Evolutionary conservation across 2,329 filamentous ascomycete species (phyloP).

Genomic region (Aureobasidium sp.): DNA sequence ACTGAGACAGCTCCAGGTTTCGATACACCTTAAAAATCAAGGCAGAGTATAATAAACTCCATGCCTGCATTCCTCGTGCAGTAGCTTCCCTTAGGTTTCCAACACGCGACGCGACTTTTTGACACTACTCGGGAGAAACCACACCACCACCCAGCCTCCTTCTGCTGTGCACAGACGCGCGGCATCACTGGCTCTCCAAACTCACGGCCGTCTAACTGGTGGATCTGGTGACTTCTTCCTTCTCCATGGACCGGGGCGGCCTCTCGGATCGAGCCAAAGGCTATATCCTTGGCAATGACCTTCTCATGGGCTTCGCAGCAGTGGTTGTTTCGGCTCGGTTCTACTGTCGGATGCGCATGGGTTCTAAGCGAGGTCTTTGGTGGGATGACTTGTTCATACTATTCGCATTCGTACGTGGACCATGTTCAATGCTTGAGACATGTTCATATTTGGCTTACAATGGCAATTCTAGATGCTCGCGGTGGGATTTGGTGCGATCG

Average conservation of each 20-base stretch:
- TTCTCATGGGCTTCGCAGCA: constrained; percentile 2
- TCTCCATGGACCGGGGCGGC: neutral
- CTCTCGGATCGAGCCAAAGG: constrained; percentile 11
- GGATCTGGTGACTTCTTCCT: neutral
- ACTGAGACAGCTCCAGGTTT: constrained; percentile 6
- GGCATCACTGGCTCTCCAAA: neutral
- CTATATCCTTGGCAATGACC: constrained; percentile 11
- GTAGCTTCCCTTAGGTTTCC: constrained; percentile 9
- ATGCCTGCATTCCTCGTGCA: constrained; percentile 12
- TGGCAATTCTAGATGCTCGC: constrained; percentile 28
- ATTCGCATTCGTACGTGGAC: constrained; percentile 30
- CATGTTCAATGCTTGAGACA: constrained; percentile 8
- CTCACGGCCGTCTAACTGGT: neutral
- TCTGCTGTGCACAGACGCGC: constrained; percentile 11
- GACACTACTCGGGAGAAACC: neutral
- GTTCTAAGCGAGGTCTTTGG: constrained; percentile 10
- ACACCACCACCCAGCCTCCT: constrained; percentile 6
- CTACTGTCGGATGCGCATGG: constrained; percentile 1
- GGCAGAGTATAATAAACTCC: constrained; percentile 12
- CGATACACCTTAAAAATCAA: neutral
- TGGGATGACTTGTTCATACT: constrained; percentile 37
- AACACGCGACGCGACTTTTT: constrained; percentile 11
- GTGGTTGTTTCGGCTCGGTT: neutral
- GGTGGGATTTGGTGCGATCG: constrained; percentile 32
- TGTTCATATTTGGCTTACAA: neutral